Evolutionary conservation across 1,284 basidiomycete genomes (phyloP).

Genomic region (Cryptococcus deneoformans): DNA sequence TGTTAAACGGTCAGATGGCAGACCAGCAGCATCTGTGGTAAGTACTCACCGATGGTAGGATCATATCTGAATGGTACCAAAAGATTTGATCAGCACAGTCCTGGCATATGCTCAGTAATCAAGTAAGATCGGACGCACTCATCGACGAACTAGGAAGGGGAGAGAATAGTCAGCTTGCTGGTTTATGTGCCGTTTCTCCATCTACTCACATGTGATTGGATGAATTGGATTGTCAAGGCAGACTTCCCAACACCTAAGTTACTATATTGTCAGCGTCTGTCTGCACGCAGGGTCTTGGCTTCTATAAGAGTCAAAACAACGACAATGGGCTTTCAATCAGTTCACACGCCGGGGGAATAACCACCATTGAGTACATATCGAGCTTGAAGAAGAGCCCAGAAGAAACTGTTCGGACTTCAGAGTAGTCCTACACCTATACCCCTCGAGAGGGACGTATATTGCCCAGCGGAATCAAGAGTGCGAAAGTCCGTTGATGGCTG

Average conservation of each 20-base stretch:
- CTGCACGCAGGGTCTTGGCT: not conserved
- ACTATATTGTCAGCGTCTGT: slow-evolving; percentile 5
- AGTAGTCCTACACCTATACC: not conserved
- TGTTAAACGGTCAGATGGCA: slow-evolving; percentile 5
- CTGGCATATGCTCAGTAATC: not conserved
- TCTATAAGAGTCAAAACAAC: not conserved
- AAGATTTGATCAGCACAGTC: slow-evolving; percentile 5
- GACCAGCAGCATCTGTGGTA: not conserved
- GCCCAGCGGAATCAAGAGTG: not conserved
- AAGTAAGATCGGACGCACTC: slow-evolving; percentile 53
- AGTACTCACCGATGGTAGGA: slow-evolving; percentile 74
- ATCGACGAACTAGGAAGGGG: slow-evolving; percentile 77
- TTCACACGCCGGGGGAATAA: not conserved
- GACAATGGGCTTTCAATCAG: not conserved
- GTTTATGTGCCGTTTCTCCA: not conserved
- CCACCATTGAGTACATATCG: not conserved
- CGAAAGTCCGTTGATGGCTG: not conserved
- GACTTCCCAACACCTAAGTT: slow-evolving; percentile 90
- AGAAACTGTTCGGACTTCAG: not conserved
- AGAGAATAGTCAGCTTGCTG: slow-evolving; percentile 9
- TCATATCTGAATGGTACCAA: slow-evolving; percentile 60
- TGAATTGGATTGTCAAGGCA: slow-evolving; percentile 94
- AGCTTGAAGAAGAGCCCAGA: too few species aligned
- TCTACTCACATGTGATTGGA: slow-evolving; percentile 58
- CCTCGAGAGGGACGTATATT: not conserved